Evolutionary conservation across 139 green algal genomes (phyloP), one percentile per base, ranked within the genome.

Genomic region (Penium margaritaceum): DNA sequence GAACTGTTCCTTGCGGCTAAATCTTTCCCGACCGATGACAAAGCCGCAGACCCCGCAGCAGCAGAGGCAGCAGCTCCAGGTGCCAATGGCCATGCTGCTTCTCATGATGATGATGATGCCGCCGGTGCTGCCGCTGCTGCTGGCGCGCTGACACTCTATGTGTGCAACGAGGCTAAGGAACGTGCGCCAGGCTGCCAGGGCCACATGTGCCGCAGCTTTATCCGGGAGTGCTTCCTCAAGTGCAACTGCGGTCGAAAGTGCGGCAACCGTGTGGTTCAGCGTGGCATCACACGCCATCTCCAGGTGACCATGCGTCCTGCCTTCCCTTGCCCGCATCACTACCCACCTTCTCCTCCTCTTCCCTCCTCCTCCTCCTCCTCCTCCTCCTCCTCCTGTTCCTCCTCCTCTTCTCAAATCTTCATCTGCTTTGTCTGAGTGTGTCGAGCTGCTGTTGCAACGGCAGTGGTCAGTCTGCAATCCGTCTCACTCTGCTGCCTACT

Each of bases 221-320:
- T 66, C 30, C 34, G 36, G 58, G 58, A 66, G 58, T 66, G 58
- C 58, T 43, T 37, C 24, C 12, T 66, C 32, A 66, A 66, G 15
- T 66, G 58, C 58, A 30, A 19, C 12, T 66, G 58, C 58, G 9
- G 30, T 29, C 2, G 15, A 7, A 39, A 21, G 12, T 66, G 58
- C 24, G 58, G 58, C 58, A 66, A 66, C 58, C 58, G 58, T 5
- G 58, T 66, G 58, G 58, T 66, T 24, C 58, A 66, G 24, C 58
- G 58, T 19, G 58, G 58, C 32, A 38, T 66, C 58, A 66, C 58
- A 38, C n/a, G 30, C 19, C 58, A 29, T 29, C 24, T 66, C 0
- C 0, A 66, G 58, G 58, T 38, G 19, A 66, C 51, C 41, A 21
- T 51, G 41, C 12, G 41, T 51, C 12, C 9, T 51, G 7, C 41